Base-by-base conservation (phyloP, 768 basidiomycete genomes). In the Tephrocybe sp. region DNA sequence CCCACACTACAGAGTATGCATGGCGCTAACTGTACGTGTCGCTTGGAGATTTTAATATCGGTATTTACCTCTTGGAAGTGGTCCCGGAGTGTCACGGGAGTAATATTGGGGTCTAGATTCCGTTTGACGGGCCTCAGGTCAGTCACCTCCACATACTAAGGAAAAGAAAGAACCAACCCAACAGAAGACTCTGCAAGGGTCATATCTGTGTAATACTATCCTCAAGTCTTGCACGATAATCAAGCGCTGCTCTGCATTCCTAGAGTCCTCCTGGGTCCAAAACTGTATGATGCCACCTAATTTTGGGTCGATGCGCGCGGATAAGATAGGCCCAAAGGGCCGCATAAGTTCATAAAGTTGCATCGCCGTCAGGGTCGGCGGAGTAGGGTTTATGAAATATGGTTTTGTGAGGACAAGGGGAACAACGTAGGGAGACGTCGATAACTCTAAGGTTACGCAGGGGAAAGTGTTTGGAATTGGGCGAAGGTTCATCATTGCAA, bases 231-330 rank as follows among this genome's bases (percentile, higher is more conserved):
- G 37, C 15, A 28, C 13, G 24, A 25, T n/a, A n/a, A n/a, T n/a
- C n/a, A 39, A 24, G 32, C 44, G 16, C 26, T 26, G 19, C 16
- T 47, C 37, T 18, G 37, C 46, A 19, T 36, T 21, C 22, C 35
- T 41, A 9, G 49, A 34, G 7, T 51, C 43, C 9, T 27, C 36
- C 31, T 51, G 43, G 11, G 40, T 51, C 49, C 49, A 51, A 36
- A 51, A 51, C 16, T 45, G 43, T 11, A 51, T 28, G n/a, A 37
- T 16, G 15, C 24, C 41, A 4, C 49, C 49, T 9, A 51, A 19
- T 5, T 38, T 11, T 3, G 7, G 16, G 25, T 41, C 25, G 21
- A 45, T 19, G 25, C 26, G 43, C n/a, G 25, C 44, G 28, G 27
- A 45, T 15, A 36, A 25, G 18, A 51, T 19, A 18, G 24, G 31